Conservation (phyloP, 2,329 filamentous ascomycete genomes). For the Talaromyces sp. region DNA sequence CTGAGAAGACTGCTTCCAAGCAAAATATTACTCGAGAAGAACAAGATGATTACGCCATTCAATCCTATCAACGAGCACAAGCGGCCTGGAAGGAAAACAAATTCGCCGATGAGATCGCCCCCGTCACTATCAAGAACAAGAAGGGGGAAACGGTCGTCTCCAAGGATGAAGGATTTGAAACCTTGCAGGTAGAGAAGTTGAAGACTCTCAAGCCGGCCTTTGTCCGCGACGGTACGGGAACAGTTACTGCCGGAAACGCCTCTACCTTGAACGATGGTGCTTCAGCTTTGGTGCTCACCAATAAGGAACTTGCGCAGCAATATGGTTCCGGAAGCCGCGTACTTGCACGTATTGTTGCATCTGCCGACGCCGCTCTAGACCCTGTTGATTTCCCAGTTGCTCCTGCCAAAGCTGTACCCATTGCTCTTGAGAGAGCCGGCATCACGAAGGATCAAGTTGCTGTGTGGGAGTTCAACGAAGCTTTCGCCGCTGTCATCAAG, state of each 20-base stretch:
- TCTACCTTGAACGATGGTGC: constrained; percentile 95
- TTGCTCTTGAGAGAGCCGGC: constrained; percentile 82
- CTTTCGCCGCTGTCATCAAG: constrained; percentile 92
- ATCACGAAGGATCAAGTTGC: constrained; percentile 89
- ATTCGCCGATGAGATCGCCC: constrained; percentile 86
- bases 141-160: constrained; percentile 79
- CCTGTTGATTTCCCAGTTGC: constrained; percentile 93
- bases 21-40: constrained; percentile 74
- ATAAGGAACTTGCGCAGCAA: constrained; percentile 72
- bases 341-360: constrained; percentile 79
- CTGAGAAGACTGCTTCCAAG: constrained; percentile 90
- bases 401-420: constrained; percentile 84
- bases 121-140: constrained; percentile 77
- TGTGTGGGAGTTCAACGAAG: constrained; percentile 98
- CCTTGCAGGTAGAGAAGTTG: constrained; percentile 83
- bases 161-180: constrained; percentile 84
- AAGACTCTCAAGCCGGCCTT: constrained; percentile 87
- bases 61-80: constrained; percentile 84
- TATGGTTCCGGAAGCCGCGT: constrained; percentile 76
- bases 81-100: constrained; percentile 78
- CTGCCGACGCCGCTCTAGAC: constrained; percentile 86
- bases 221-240: constrained; percentile 76
- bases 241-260: constrained; percentile 90
- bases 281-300: constrained; percentile 81
- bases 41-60: constrained; percentile 88